These are phyloP conservation scores for Lepidium aucheri DNA, from an alignment of 345 rosid genomes.

Conservation along the genomic window DNA sequence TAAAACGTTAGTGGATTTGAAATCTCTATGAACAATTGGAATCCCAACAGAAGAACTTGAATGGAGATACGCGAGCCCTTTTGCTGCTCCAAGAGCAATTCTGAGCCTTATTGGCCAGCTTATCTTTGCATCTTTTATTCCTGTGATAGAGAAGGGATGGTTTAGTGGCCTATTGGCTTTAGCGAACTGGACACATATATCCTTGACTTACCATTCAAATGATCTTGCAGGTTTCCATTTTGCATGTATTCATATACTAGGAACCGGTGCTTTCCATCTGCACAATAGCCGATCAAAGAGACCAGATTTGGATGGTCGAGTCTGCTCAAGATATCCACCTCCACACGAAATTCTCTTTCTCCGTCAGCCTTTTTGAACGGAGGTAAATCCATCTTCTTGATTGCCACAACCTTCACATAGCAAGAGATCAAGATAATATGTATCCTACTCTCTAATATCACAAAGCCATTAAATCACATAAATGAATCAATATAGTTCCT, in stretches of 20 bases:
- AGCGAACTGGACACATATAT: neutral
- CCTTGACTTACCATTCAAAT: conserved; percentile 56
- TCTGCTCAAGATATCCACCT: conserved; percentile 94
- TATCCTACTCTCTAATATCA: neutral
- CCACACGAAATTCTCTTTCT: conserved; percentile 89
- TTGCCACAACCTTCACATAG: conserved; percentile 74
- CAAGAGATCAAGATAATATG: conserved; percentile 12
- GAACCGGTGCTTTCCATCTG: conserved; percentile 90
- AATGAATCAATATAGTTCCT: conserved; percentile 19
- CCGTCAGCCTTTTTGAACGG: conserved; percentile 79
- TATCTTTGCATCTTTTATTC: conserved; percentile 71
- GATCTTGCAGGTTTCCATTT: conserved; percentile 97
- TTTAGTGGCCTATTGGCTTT: neutral
- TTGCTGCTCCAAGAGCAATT: conserved; percentile 89
- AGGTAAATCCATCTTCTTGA: conserved; percentile 97
- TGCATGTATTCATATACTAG: conserved; percentile 87
- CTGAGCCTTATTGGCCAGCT: conserved; percentile 76
- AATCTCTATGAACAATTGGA: conserved; percentile 92
- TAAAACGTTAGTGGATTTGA: conserved; percentile 86
- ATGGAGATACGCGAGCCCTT: conserved; percentile 93
- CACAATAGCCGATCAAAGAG: conserved; percentile 84
- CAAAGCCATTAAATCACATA: conserved; percentile 17
- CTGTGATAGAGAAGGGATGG: conserved; percentile 29
- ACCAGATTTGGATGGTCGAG: conserved; percentile 90
- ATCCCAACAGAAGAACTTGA: conserved; percentile 74